phyloP scores from a whole-genome alignment of 257 asterid species.

The Dorcoceras hygrometricum region DNA sequence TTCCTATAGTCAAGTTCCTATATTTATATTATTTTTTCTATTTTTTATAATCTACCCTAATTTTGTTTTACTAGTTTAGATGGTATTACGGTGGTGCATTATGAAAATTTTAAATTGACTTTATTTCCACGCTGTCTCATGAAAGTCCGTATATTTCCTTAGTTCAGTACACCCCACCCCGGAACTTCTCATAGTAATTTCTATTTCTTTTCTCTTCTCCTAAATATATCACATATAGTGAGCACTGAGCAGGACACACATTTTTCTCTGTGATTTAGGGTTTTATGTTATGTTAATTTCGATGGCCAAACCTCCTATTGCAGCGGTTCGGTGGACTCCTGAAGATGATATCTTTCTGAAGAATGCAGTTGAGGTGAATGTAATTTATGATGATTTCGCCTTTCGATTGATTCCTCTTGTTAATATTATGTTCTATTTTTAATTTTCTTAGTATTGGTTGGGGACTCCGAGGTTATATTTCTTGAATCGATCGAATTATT shows the following conservation, averaged over 20 bases:
- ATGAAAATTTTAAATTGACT: too few relatives aligned
- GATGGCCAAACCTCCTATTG: constrained; percentile 54
- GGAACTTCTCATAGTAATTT: too few relatives aligned
- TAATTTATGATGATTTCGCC: neutral
- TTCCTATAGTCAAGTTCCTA: too few relatives aligned
- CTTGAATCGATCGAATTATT: neutral
- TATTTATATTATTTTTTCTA: too few relatives aligned
- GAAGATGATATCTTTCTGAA: constrained; percentile 85
- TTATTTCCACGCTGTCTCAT: too few relatives aligned
- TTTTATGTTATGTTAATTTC: constrained; percentile 26
- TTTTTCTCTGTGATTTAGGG: constrained; percentile 41
- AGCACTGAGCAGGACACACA: constrained; percentile 8
- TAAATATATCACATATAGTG: constrained; percentile 20
- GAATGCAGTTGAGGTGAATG: constrained; percentile 76
- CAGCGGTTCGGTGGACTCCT: constrained; percentile 58
- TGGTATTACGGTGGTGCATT: too few relatives aligned
- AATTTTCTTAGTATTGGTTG: neutral
- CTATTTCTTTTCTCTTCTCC: constrained; percentile 12
- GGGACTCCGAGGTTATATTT: neutral
- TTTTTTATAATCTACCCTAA: too few relatives aligned
- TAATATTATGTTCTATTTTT: too few relatives aligned
- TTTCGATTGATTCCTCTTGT: neutral
- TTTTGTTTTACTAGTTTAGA: too few relatives aligned
- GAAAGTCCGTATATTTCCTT: too few relatives aligned
- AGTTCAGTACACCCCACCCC: too few relatives aligned